Evolutionary conservation across 1,284 basidiomycete species (phyloP).

Genomic region (Phaffia rhodozyma): DNA sequence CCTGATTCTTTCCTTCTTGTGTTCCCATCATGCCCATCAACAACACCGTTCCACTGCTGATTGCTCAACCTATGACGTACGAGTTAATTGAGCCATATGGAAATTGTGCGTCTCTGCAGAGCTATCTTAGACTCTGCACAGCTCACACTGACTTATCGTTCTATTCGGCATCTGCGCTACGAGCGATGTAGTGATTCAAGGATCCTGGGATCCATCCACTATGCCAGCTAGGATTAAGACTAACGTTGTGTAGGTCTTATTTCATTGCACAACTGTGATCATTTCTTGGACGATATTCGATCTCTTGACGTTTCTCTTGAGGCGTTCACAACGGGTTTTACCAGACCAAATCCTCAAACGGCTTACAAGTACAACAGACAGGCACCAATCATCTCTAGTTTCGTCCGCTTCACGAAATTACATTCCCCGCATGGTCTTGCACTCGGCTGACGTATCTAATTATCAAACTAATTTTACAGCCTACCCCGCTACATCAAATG

Average conservation of each 20-base stretch:
- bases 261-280: too few species aligned
- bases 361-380: conserved; percentile 10
- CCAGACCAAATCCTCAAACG: conserved; percentile 2
- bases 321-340: background rate
- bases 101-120: conserved; percentile 1
- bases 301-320: background rate
- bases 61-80: conserved; percentile 6
- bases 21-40: too few species aligned
- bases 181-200: conserved; percentile 5
- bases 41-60: background rate
- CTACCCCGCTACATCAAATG: conserved; percentile 45
- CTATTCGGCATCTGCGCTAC: background rate
- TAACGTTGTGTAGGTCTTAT: conserved; percentile 2
- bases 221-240: conserved; percentile 1
- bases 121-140: background rate
- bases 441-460: background rate
- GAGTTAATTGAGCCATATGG: conserved; percentile 5
- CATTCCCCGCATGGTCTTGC: background rate
- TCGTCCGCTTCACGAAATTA: background rate
- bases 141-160: background rate
- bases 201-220: background rate
- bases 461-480: background rate
- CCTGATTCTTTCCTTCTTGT: too few species aligned
- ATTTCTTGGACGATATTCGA: too few species aligned
- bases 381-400: conserved; percentile 1